Base-by-base conservation (phyloP, 768 basidiomycete genomes). In the Russula sp. region DNA sequence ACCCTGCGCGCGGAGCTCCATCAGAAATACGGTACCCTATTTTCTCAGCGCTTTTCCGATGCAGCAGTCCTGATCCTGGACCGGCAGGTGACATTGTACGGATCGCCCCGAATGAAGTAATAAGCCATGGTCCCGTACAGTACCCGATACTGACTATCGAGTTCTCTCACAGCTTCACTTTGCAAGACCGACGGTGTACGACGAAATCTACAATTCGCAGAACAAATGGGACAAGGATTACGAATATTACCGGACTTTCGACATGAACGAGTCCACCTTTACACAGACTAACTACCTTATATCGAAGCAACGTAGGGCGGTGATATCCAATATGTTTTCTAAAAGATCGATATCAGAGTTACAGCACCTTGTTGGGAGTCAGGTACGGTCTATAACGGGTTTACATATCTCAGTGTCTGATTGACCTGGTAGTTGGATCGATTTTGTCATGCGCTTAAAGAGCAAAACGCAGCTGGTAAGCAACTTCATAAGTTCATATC, bases 291-390 rank as follows among this genome's bases (percentile, higher is more conserved):
- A 77, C 59, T 76, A 76, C n/a, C 68, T 67, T 8, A 71, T 72
- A 32, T 72, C 77, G 22, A 78, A 72, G 49, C 64, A 62, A 11
- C 67, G 75, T 10, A 73, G 77, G 50, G 72, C 71, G 1, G 56
- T 76, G 40, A 59, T 80, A 46, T 69, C 69, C 46, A 73, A 74
- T 36, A 72, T 78, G n/a, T 79, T 81, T 67, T 77, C 79, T 6
- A 72, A 75, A 50, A 73, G 75, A 24, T 71, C 77, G 2, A 72
- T 76, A 28, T 53, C 76, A 20, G 70, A 72, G 20, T 62, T 79
- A 22, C 78, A 80, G 60, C 57, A 65, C 59, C 52, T 74, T 3
- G 70, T 80, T 14, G 74, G 74, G 59, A 64, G 65, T 30, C 73
- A 73, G 65, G 76, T 77, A 64, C 36, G 55, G 22, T n/a, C 5